Base-by-base conservation (phyloP, 2,329 filamentous ascomycete genomes). In the Sclerotinia borealis region DNA sequence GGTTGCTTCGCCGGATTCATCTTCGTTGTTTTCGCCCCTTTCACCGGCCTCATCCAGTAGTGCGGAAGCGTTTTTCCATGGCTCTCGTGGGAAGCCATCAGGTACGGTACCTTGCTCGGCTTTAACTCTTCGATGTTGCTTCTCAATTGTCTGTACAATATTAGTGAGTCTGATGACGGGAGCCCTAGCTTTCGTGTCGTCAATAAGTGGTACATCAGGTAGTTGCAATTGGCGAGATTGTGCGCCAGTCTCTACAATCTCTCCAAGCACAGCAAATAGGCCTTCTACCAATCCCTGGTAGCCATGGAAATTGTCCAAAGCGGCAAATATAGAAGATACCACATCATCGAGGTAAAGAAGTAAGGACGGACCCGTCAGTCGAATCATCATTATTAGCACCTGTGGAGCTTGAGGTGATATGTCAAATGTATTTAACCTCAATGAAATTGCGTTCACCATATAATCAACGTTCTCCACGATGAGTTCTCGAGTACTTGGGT, bases 391-490 rank as follows among this genome's bases (percentile, higher is more conserved):
- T 8, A 89, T 83, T 55, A 99, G 77, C 2, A 98, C 95, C 69
- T 93, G 90, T 3, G 93, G 92, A 3, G 92, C 92, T 67, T 96
- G 90, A 1, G 93, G 93, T 0, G 92, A 93, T 59, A 98, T 88
- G 68, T 97, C 92, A 68, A 97, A 91, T 0, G 91, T 91, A 70
- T 96, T 97, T 9, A 99, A 83, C 66, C 92, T 90, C 65, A 98
- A 77, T 0, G 91, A 91, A 19, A 99, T 86, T 0, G 95, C 91
- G 72, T 98, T 98, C 65, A 98, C 88, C 77, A 99, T 90, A 74
- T 99, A 99, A 75, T 99, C 95, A 19, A 92, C 93, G 66, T 99
- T 99, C 59, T 90, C 86, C 34, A 98, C 84, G 45, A 99, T 88
- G 68, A 99, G 79, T 19, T 90, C 86, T 31, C 89, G 88, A 5